Evolutionary conservation across 1,284 basidiomycete genomes (phyloP), one percentile per base, ranked within the genome.

Genomic region (Malassezia vespertilionis): DNA sequence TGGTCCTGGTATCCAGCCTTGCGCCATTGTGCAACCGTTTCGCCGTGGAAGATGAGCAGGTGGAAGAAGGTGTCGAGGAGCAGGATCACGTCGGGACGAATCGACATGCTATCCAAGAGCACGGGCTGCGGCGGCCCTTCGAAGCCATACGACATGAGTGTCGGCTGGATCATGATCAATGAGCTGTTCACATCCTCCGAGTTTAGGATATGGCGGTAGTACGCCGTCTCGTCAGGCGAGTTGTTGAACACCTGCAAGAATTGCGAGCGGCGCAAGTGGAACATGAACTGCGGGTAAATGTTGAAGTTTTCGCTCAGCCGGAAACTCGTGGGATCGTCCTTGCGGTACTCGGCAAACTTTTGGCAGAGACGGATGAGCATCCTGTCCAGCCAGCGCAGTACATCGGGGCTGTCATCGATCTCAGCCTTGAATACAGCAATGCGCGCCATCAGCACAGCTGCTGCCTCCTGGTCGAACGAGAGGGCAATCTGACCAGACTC

Each of bases 31-130:
- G 91, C 89, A 44, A 97, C 80, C 14, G 89, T 89, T 73, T 91
- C 88, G 23, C 93, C 93, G 71, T 97, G 90, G 84, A 95, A 97
- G 74, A 97, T 97, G 65, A 97, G 83, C 61, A 97, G 95, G 72
- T 99, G 93, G 86, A 99, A 97, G 80, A 95, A 99, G 3, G 93
- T 97, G 71, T 99, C 93, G 54, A 99, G 82, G n/a, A 99, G 79
- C 28, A 99, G 80, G 60, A 97, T 84, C 57, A 90, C 87, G 65
- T 99, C 91, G 37, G 86, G 84, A 71, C 91, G 88, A 75, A 97
- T 96, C 39, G 90, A 96, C 27, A 97, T 83, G 50, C 86, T 91
- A 76, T 99, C 93, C 38, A 99, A 81, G 26, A 97, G 76, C 30
- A 97, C 91, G 7, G 93, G 93, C 63, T 90, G 85, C 20, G 93